Conservation (phyloP, 306 rosid species). For the Cucurbita maxima region DNA sequence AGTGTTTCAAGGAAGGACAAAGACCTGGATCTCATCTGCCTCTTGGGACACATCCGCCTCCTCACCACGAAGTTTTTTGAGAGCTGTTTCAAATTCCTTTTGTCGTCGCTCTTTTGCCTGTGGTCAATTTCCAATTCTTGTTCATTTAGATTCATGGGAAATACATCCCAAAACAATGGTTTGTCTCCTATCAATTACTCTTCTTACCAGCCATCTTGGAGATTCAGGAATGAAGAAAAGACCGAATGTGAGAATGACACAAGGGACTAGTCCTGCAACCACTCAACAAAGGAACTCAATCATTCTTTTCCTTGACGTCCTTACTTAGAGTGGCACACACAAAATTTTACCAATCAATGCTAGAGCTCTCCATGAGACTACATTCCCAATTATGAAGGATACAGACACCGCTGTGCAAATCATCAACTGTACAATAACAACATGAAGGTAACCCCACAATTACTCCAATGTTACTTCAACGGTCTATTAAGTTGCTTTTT, state of each 20-base stretch:
- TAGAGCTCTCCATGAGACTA: slow-evolving; percentile 65
- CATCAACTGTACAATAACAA: slow-evolving; percentile 45
- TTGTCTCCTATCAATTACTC: background rate
- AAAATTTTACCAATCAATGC: slow-evolving; percentile 45
- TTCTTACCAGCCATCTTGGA: slow-evolving; percentile 91
- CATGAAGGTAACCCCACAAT: background rate
- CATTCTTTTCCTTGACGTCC: background rate
- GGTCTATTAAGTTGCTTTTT: background rate
- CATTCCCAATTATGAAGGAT: slow-evolving; percentile 62
- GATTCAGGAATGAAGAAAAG: slow-evolving; percentile 87
- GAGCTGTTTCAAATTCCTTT: slow-evolving; percentile 44
- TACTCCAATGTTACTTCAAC: background rate
- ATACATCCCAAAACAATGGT: background rate
- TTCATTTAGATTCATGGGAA: too few relatives aligned
- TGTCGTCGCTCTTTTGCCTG: slow-evolving; percentile 62
- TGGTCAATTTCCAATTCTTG: background rate
- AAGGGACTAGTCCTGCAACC: slow-evolving; percentile 63
- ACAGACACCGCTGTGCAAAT: slow-evolving; percentile 47
- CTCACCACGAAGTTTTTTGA: slow-evolving; percentile 62
- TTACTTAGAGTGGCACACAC: background rate
- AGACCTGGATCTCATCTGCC: slow-evolving; percentile 77
- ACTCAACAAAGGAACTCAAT: background rate
- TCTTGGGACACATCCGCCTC: slow-evolving; percentile 56
- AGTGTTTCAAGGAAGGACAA: background rate
- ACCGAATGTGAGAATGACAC: slow-evolving; percentile 58